Conservation (phyloP, 2,329 filamentous ascomycete species). For the Exophiala sp. region DNA sequence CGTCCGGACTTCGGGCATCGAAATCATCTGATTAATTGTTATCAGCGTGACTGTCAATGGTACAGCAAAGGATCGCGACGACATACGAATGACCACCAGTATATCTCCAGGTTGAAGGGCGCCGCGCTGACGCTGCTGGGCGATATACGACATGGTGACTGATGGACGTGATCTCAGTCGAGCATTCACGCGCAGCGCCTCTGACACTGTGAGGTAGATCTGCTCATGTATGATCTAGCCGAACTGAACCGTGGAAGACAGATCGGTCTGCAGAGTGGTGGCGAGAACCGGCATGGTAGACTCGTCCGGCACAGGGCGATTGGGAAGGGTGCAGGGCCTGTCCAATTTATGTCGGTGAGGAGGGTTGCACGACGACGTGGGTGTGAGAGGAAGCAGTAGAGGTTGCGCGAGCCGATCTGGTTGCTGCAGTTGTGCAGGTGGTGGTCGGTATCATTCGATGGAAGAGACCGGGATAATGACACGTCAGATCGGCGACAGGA, state of each 20-base stretch:
- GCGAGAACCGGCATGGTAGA: slow-evolving; percentile 15
- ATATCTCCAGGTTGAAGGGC: slow-evolving; percentile 36
- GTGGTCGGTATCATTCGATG: slow-evolving; percentile 2
- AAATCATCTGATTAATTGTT: slow-evolving; percentile 68
- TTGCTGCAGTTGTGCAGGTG: background rate
- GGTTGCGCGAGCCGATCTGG: slow-evolving; percentile 6
- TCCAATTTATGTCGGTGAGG: slow-evolving; percentile 4
- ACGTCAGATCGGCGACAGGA: background rate
- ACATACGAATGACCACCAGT: slow-evolving; percentile 44
- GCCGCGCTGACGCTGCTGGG: slow-evolving; percentile 34
- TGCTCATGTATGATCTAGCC: background rate
- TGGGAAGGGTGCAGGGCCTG: slow-evolving; percentile 1
- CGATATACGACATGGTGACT: slow-evolving; percentile 32
- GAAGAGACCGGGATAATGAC: background rate
- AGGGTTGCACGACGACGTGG: slow-evolving; percentile 9
- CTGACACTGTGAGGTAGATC: background rate
- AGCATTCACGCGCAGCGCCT: slow-evolving; percentile 2
- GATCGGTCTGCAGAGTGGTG: slow-evolving; percentile 9
- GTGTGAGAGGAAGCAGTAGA: background rate
- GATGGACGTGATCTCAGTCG: background rate
- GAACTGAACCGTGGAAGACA: slow-evolving; percentile 5
- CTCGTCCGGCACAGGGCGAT: background rate
- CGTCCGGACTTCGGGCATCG: slow-evolving; percentile 81
- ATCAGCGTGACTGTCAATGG: background rate
- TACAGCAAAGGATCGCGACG: background rate